Evolutionary conservation across 2,329 filamentous ascomycete species (phyloP).

Genomic region (Thielaviopsis cerberus): DNA sequence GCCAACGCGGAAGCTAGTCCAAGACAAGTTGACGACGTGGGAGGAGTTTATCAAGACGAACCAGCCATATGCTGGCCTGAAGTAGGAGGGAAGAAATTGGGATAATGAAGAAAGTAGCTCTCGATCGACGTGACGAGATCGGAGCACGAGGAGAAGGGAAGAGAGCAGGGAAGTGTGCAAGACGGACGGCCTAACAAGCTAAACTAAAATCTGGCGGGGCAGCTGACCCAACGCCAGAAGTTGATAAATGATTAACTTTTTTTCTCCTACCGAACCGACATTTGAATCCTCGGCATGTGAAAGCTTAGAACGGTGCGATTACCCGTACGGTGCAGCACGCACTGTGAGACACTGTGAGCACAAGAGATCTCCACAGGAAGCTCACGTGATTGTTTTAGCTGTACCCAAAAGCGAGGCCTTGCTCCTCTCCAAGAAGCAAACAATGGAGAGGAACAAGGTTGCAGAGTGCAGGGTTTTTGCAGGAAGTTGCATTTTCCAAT

Average conservation of each 20-base stretch:
- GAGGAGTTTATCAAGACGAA: conserved; percentile 19
- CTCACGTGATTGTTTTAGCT: no score
- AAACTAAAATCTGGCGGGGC: neutral
- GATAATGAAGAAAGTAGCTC: no score
- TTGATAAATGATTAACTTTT: neutral
- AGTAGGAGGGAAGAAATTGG: no score
- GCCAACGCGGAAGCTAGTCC: conserved; percentile 19
- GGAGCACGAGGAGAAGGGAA: neutral
- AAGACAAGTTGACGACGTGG: conserved; percentile 22
- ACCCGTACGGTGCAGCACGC: neutral
- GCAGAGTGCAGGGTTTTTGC: no score
- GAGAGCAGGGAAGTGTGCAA: neutral
- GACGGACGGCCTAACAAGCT: neutral
- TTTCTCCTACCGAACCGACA: neutral
- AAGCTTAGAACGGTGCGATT: neutral
- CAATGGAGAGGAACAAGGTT: no score
- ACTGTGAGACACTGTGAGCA: neutral
- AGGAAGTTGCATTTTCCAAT: no score
- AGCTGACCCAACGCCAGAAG: neutral
- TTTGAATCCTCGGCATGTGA: neutral
- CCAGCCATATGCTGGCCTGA: conserved; percentile 5
- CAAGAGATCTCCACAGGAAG: neutral
- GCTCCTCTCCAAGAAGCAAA: no score
- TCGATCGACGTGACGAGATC: no score
- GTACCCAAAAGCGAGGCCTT: no score